A percentile compares a stretch with the other conserved stretches of the same genome.
phyloP scores from a whole-genome alignment of 768 basidiomycete species.

The Hygrocybe punicea region DNA sequence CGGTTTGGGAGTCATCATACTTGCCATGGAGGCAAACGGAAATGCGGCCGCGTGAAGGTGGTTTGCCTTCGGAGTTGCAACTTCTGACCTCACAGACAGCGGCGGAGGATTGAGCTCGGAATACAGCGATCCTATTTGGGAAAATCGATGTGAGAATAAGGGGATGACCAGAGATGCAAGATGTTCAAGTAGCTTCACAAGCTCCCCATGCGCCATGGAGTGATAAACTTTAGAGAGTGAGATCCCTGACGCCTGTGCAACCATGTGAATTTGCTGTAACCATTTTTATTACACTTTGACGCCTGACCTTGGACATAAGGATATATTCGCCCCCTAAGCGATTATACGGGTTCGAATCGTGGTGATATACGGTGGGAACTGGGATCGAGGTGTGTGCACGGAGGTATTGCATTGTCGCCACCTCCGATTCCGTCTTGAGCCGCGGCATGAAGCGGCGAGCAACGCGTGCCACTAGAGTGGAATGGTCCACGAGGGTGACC shows the following conservation, averaged over 20 bases:
- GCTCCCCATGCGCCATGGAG: constrained; percentile 59
- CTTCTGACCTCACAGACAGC: constrained; percentile 31
- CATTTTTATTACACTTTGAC: background rate
- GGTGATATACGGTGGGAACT: constrained; percentile 70
- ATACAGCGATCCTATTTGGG: constrained; percentile 72
- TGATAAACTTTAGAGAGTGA: constrained; percentile 71
- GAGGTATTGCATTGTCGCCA: constrained; percentile 80
- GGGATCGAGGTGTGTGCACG: constrained; percentile 67
- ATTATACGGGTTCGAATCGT: constrained; percentile 82
- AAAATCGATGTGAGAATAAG: constrained; percentile 73
- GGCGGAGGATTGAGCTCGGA: constrained; percentile 43
- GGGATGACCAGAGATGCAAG: constrained; percentile 67
- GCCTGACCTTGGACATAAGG: constrained; percentile 75
- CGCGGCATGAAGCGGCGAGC: constrained; percentile 84
- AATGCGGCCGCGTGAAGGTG: constrained; percentile 41
- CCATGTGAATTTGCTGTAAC: constrained; percentile 14
- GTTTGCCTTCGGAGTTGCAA: constrained; percentile 44
- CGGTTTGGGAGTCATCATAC: constrained; percentile 29
- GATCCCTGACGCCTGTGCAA: constrained; percentile 63
- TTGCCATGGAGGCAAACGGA: constrained; percentile 44
- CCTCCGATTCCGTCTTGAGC: constrained; percentile 83
- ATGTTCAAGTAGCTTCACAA: constrained; percentile 63
- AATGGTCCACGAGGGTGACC: constrained; percentile 57
- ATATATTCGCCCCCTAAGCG: constrained; percentile 83
- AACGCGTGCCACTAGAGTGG: constrained; percentile 71